Percentiles rank a stretch among this genome's conserved stretches.
Conservation (phyloP, 176 grass and related monocot species). For the Musa itinerans region DNA sequence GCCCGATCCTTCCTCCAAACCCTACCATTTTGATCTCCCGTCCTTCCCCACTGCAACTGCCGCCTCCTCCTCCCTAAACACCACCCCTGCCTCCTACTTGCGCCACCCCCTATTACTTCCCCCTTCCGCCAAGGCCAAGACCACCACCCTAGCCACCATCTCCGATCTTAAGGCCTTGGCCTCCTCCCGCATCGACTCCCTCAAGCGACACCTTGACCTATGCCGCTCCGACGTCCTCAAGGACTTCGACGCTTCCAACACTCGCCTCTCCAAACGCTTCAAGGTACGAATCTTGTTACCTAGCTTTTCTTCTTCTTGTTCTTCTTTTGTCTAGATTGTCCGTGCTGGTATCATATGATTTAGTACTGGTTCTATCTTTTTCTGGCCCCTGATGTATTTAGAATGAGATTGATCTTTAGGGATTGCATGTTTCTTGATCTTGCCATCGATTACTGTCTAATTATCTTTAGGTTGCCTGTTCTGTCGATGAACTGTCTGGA, state of each 20-base stretch:
- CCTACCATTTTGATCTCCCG: not conserved
- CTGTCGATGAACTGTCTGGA: too few relatives aligned
- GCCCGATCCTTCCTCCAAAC: constrained; percentile 5
- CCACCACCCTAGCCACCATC: constrained; percentile 12
- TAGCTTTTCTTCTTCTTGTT: not conserved
- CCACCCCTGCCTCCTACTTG: constrained; percentile 23
- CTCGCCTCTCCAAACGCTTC: constrained; percentile 54
- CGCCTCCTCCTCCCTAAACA: not conserved
- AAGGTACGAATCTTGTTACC: constrained; percentile 15
- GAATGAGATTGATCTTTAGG: too few relatives aligned
- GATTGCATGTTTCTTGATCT: too few relatives aligned
- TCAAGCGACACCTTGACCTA: constrained; percentile 40
- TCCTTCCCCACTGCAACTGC: not conserved
- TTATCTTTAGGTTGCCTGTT: too few relatives aligned
- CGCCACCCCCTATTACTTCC: not conserved
- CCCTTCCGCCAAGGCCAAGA: not conserved
- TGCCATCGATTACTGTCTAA: too few relatives aligned
- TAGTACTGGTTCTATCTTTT: too few relatives aligned
- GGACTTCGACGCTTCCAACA: constrained; percentile 32
- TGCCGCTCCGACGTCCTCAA: constrained; percentile 30
- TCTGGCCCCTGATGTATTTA: too few relatives aligned
- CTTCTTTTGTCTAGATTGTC: not conserved
- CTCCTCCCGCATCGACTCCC: constrained; percentile 31
- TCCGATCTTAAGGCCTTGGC: constrained; percentile 37
- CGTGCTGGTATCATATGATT: too few relatives aligned